A percentile compares a stretch with the other conserved stretches of the same genome.
Evolutionary conservation across 164 flowering plant species (phyloP).

Genomic region (Dillenia turbinata): DNA sequence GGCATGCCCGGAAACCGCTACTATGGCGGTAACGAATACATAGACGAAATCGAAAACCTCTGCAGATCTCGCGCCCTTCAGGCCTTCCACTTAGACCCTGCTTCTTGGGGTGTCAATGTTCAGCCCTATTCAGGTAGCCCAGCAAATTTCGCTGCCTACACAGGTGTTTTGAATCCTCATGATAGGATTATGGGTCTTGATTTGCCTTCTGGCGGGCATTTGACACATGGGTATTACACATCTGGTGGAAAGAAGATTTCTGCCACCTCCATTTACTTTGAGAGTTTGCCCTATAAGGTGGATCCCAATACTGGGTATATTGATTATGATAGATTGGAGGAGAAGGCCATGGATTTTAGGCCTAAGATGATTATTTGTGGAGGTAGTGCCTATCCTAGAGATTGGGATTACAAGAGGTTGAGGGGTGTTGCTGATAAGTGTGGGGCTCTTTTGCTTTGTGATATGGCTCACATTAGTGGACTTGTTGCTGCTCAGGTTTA

Average conservation of each 20-base stretch:
- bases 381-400: conserved; percentile 95
- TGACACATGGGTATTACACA: conserved; percentile 96
- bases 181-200: conserved; percentile 98
- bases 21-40: conserved; percentile 97
- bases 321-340: conserved; percentile 92
- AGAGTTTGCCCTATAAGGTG: conserved; percentile 99
- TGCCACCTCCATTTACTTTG: conserved; percentile 95
- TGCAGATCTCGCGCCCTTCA: conserved; percentile 78
- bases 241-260: conserved; percentile 95
- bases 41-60: conserved; percentile 92
- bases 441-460: conserved; percentile 90
- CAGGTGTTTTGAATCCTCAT: conserved; percentile 86
- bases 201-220: conserved; percentile 91
- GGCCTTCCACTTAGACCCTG: conserved; percentile 61
- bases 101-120: conserved; percentile 93
- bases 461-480: conserved; percentile 99
- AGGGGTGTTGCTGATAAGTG: conserved; percentile 79
- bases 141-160: conserved; percentile 97
- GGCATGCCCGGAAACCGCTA: conserved; percentile 98
- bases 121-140: conserved; percentile 97
- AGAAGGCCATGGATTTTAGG: conserved; percentile 97
- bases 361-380: conserved; percentile 94
- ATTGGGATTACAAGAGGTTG: conserved; percentile 85
- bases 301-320: conserved; percentile 67
- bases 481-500: conserved; percentile 98